phyloP scores from a whole-genome alignment of 306 rosid species.

The Nissolia schottii region DNA sequence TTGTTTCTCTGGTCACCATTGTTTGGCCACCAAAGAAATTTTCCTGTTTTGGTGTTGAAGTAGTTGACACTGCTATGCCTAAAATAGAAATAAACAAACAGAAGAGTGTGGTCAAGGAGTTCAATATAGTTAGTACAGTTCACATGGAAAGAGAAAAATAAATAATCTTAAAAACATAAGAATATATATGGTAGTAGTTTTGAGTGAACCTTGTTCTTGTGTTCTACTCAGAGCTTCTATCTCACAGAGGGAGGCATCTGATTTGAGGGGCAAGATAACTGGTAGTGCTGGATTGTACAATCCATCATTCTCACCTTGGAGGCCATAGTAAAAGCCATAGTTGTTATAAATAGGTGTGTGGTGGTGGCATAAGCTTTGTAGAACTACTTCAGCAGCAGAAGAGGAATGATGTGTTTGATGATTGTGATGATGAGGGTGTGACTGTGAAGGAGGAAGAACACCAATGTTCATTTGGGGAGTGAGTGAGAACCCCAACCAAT shows the following conservation, averaged over 20 bases:
- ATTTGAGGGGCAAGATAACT: constrained; percentile 62
- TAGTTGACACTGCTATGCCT: constrained; percentile 39
- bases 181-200: background rate
- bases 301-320: constrained; percentile 41
- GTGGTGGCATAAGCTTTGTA: constrained; percentile 36
- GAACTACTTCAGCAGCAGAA: constrained; percentile 29
- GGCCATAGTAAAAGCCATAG: constrained; percentile 51
- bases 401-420: constrained; percentile 30
- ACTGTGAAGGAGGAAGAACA: no score
- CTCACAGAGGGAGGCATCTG: constrained; percentile 57
- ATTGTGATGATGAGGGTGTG: constrained; percentile 27
- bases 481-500: constrained; percentile 62
- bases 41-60: constrained; percentile 60
- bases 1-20: constrained; percentile 51
- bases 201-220: constrained; percentile 53
- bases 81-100: background rate
- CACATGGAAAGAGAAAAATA: background rate
- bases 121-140: background rate
- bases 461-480: constrained; percentile 52
- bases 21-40: constrained; percentile 60
- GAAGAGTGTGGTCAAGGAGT: background rate
- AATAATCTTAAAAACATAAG: background rate
- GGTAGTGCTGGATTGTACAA: constrained; percentile 44
- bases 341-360: constrained; percentile 41
- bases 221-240: constrained; percentile 52